Evolutionary conservation across 1,139 yeast genomes (phyloP).

Genomic region (Taiozyma onychis): DNA sequence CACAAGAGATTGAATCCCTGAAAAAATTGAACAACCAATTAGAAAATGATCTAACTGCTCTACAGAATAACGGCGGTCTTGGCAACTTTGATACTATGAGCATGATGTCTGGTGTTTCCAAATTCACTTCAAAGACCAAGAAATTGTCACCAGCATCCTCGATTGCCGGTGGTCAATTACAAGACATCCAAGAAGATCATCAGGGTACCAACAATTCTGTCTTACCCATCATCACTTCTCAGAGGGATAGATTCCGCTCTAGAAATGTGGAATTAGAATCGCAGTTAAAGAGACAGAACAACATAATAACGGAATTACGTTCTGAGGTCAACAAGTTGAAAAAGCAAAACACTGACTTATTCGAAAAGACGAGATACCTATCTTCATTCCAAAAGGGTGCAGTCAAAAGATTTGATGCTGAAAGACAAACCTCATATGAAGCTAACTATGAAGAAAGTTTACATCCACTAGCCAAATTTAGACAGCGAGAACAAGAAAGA

Average conservation of each 20-base stretch:
- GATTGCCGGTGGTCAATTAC: conserved; percentile 37
- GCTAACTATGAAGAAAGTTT: conserved; percentile 69
- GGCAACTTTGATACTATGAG: conserved; percentile 55
- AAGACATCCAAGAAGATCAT: conserved; percentile 31
- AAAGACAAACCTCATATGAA: conserved; percentile 47
- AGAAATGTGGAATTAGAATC: conserved; percentile 80
- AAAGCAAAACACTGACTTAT: conserved; percentile 70
- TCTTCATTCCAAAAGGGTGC: conserved; percentile 39
- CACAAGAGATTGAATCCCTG: conserved; percentile 34
- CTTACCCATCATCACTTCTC: conserved; percentile 86
- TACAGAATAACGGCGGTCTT: conserved; percentile 23
- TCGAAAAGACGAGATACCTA: conserved; percentile 74
- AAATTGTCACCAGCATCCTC: conserved; percentile 43
- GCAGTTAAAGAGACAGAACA: conserved; percentile 58
- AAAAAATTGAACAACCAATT: conserved; percentile 51
- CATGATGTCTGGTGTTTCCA: conserved; percentile 55
- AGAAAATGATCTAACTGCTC: conserved; percentile 67
- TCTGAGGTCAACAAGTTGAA: conserved; percentile 61
- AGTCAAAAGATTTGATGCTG: conserved; percentile 33
- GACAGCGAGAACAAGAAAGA: conserved; percentile 72
- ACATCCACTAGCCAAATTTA: conserved; percentile 81
- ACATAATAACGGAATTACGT: conserved; percentile 51
- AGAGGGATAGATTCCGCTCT: conserved; percentile 84
- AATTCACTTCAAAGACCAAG: conserved; percentile 27
- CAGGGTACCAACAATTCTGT: conserved; percentile 30